Base-by-base conservation (phyloP, 306 rosid genomes). In the Trifolium repens region DNA sequence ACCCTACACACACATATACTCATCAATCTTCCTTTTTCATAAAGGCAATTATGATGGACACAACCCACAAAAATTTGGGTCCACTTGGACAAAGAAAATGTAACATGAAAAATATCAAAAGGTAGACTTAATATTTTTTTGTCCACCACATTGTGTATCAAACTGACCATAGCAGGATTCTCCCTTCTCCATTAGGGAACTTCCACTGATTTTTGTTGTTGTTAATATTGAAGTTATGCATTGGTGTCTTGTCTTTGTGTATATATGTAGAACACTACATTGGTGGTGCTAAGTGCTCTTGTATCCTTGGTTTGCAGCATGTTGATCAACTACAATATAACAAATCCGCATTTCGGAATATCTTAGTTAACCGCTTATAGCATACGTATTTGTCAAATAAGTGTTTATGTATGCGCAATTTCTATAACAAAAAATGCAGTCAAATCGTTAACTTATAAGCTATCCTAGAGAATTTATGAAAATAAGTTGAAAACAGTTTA, bases 41-140 rank as follows among this genome's bases (percentile, higher is more conserved):
- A 62, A 67, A 85, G 88, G 81, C 72, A 78, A 78, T 79, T 74
- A 82, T 81, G 85, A 83, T 80, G 81, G 74, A 63, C 83, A 87
- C 87, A 72, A 77, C 90, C 92, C 92, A 76, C 87, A 72, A 80
- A 88, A 89, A 78, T 68, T 76, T 89, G 91, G 93, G 91, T 70
- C 81, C 81, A 74, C 86, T 71, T 84, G 73, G 87, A 82, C 86
- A 73, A 74, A 52, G 22, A 72, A 7, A 47, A 74, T 62, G 15
- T 40, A 37, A 35, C 5, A 42, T 8, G 14, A 4, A 34, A 37
- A 27, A 19, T 16, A 64, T 16, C 54, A 26, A 75, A 35, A 24
- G 80, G 84, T 5, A 79, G 82, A 83, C 87, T 82, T 30, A 67
- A 61, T 64, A n/a, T 78, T 79, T 80, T 89, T 74, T 50, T 79